Conservation (phyloP, 1,284 basidiomycete species). For the Boletus mariae region DNA sequence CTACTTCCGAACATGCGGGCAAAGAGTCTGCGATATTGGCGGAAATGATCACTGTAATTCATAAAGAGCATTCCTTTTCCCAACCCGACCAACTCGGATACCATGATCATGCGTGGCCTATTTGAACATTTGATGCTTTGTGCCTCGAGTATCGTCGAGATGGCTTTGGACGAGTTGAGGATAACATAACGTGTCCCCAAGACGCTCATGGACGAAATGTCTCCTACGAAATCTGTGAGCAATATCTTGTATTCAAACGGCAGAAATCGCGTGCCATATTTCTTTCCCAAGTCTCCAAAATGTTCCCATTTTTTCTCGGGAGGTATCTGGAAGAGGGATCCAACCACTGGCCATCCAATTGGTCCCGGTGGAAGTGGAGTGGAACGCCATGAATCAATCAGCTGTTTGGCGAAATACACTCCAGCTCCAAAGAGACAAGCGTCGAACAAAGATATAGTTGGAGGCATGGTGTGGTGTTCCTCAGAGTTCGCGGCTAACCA, state of each 20-base stretch:
- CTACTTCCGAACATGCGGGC: conserved; percentile 26
- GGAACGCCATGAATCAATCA: conserved; percentile 1
- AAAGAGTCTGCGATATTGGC: conserved; percentile 20
- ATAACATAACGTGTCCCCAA: conserved; percentile 12
- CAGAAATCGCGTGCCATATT: conserved; percentile 2
- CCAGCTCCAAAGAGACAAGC: conserved; percentile 13
- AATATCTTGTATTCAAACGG: too few species aligned
- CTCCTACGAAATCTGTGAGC: conserved; percentile 15
- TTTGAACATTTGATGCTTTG: conserved; percentile 24
- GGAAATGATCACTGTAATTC: conserved; percentile 20
- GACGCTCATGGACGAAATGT: conserved; percentile 18
- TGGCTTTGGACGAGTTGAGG: conserved; percentile 2
- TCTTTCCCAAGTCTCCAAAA: conserved; percentile 43
- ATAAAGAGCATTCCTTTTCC: conserved; percentile 19
- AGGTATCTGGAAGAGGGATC: conserved; percentile 39
- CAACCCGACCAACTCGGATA: conserved; percentile 25
- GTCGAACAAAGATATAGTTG: background rate
- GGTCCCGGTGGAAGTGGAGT: conserved; percentile 33
- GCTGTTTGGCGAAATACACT: conserved; percentile 6
- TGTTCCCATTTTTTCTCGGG: conserved; percentile 39
- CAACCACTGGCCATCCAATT: conserved; percentile 22
- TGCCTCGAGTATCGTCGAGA: conserved; percentile 29
- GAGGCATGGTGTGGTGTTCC: background rate
- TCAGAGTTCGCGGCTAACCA: too few species aligned
- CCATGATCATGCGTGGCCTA: conserved; percentile 27